Evolutionary conservation across 495 filamentous ascomycete genomes (phyloP).

Genomic region (Xylaria intraflava): DNA sequence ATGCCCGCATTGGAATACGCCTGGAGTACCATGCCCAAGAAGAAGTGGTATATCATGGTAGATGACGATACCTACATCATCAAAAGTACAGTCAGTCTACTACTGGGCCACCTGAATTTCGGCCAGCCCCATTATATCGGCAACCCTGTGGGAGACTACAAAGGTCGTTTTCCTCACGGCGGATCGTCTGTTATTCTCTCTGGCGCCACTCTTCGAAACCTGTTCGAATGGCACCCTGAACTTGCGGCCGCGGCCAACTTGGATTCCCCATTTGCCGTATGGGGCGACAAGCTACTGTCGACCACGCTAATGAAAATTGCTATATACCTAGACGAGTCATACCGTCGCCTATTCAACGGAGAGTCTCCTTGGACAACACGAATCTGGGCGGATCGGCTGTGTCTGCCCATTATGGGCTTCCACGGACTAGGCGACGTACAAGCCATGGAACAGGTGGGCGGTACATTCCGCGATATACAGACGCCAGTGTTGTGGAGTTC

Average conservation of each 20-base stretch:
- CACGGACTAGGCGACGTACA: conserved; percentile 30
- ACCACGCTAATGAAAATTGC: conserved; percentile 34
- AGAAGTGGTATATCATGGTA: conserved; percentile 44
- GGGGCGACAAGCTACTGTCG: conserved; percentile 39
- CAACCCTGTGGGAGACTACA: conserved; percentile 44
- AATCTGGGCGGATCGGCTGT: conserved; percentile 36
- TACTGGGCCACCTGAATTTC: conserved; percentile 37
- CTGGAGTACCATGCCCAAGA: conserved; percentile 34
- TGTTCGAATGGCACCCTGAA: conserved; percentile 28
- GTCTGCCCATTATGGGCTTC: conserved; percentile 35
- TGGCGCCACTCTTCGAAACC: conserved; percentile 30
- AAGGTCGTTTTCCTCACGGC: conserved; percentile 42
- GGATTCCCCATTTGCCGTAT: conserved; percentile 34
- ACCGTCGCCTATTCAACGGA: conserved; percentile 41
- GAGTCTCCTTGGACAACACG: conserved; percentile 36
- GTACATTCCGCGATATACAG: conserved; percentile 26
- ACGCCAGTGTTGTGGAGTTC: conserved; percentile 35
- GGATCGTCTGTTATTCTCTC: conserved; percentile 41
- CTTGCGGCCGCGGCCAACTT: conserved; percentile 26
- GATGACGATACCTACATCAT: conserved; percentile 46
- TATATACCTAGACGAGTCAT: conserved; percentile 38
- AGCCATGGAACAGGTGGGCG: conserved; percentile 31
- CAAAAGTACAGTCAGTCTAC: conserved; percentile 30
- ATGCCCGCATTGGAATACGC: conserved; percentile 37
- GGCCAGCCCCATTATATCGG: conserved; percentile 38